Evolutionary conservation across 495 filamentous ascomycete species (phyloP).

Genomic region (Penicillium riverlandense): DNA sequence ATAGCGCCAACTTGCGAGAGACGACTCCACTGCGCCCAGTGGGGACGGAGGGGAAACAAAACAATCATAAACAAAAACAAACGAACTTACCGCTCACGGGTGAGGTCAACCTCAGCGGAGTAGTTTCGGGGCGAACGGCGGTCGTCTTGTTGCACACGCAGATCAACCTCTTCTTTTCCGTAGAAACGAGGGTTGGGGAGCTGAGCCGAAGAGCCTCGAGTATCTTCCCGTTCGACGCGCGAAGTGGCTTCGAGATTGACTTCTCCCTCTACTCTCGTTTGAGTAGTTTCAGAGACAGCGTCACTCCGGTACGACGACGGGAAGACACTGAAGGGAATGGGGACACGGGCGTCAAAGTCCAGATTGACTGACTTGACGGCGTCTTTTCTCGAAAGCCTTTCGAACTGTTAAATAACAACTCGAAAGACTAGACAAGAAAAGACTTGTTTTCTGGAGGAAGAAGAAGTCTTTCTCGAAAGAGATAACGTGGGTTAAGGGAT

Average conservation of each 20-base stretch:
- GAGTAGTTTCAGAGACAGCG: constrained; percentile 73
- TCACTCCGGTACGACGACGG: constrained; percentile 95
- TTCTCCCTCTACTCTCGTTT: constrained; percentile 81
- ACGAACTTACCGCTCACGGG: constrained; percentile 46
- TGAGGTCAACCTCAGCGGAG: constrained; percentile 45
- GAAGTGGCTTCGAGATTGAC: constrained; percentile 69
- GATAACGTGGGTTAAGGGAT: constrained; percentile 3
- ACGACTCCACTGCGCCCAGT: constrained; percentile 2
- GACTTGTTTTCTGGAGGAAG: constrained; percentile 26
- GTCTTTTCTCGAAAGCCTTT: constrained; percentile 91
- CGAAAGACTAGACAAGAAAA: constrained; percentile 97
- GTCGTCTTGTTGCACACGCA: constrained; percentile 57
- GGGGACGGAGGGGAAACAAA: constrained; percentile 9
- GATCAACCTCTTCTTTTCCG: constrained; percentile 75
- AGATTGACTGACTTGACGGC: constrained; percentile 86
- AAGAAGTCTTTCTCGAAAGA: constrained; percentile 35
- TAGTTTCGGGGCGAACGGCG: constrained; percentile 11
- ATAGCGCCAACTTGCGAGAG: constrained; percentile 2
- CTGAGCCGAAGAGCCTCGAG: constrained; percentile 54
- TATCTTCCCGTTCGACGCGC: constrained; percentile 93
- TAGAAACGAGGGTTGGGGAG: constrained; percentile 59
- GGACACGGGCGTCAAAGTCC: constrained; percentile 99
- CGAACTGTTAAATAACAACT: constrained; percentile 64
- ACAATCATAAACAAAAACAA: constrained; percentile 5
- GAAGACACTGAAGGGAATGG: constrained; percentile 99